Percentiles rank a stretch among this genome's conserved stretches.
Evolutionary conservation across 441 rosid genomes (phyloP).

Genomic region (Populus hybrid): DNA sequence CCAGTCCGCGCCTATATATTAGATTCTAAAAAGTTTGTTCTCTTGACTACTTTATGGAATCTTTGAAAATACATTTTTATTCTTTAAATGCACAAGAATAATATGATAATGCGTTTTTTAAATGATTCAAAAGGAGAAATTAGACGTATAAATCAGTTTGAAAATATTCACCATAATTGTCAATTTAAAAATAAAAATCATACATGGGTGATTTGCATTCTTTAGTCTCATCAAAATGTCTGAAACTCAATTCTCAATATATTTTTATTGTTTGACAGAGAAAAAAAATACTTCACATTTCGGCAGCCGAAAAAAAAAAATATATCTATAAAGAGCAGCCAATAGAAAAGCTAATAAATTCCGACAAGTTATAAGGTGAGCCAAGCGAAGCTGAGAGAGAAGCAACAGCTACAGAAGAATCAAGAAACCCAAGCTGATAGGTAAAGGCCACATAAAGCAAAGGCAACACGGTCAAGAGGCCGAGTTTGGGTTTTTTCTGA

Average conservation of each 20-base stretch:
- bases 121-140: neutral
- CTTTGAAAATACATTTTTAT: too few relatives aligned
- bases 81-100: too few relatives aligned
- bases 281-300: too few relatives aligned
- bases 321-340: neutral
- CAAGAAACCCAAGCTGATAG: neutral
- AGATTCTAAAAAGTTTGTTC: too few relatives aligned
- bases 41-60: too few relatives aligned
- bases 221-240: neutral
- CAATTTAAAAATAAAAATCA: too few relatives aligned
- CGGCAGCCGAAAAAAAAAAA: too few relatives aligned
- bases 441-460: neutral
- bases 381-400: neutral
- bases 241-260: neutral
- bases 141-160: neutral
- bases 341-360: too few relatives aligned
- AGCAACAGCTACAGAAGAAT: neutral
- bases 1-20: too few relatives aligned
- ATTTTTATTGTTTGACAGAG: neutral
- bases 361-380: neutral
- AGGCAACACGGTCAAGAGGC: neutral
- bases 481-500: neutral
- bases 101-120: too few relatives aligned
- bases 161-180: neutral
- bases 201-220: neutral